Base-by-base conservation (phyloP, 2,329 filamentous ascomycete genomes). In the Claviceps sorghi region DNA sequence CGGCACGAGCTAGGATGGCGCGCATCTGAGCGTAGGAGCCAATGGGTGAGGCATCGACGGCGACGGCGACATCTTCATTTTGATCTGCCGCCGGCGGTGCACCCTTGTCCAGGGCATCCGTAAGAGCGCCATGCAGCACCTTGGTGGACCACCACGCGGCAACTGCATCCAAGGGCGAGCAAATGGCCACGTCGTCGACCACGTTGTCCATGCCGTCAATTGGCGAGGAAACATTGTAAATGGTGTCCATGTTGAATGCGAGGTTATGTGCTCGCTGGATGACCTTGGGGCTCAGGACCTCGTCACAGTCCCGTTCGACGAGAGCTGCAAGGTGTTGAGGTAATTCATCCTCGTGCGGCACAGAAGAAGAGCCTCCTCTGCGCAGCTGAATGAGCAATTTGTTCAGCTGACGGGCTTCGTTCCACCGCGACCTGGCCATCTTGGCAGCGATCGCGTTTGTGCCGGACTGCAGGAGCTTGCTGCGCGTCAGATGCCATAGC, bases 81-180 rank as follows among this genome's bases (percentile, higher is more conserved):
- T 54, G 56, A 2, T 57, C 57, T 19, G 48, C 34, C 13, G 58
- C 46, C 6, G 50, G 52, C 21, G 62, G 56, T 19, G 69, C 63
- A 11, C 75, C 72, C 54, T 77, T 76, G 34, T 73, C 75, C 36
- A 94, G 73, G 38, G 78, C 82, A 17, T 73, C 72, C 13, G 81
- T 72, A 30, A 96, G 75, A 2, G 80, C 82, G 53, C 78, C 76
- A 60, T 89, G 86, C 40, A 95, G 70, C 13, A 80, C 74, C 52
- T 84, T 75, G 57, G 81, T 88, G 0, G 90, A 94, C 72, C 83
- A 93, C 90, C 90, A 96, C 2, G 90, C 88, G 7, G 90, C 88
- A 50, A 96, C 80, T 13, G 88, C 89, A 66, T 96, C 91, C 58
- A 96, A 78, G 0, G 90, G 88, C 19, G 88, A 93, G 50, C 86